phyloP scores from a whole-genome alignment of 2,329 filamentous ascomycete genomes.

The Zopfia rhizophila region DNA sequence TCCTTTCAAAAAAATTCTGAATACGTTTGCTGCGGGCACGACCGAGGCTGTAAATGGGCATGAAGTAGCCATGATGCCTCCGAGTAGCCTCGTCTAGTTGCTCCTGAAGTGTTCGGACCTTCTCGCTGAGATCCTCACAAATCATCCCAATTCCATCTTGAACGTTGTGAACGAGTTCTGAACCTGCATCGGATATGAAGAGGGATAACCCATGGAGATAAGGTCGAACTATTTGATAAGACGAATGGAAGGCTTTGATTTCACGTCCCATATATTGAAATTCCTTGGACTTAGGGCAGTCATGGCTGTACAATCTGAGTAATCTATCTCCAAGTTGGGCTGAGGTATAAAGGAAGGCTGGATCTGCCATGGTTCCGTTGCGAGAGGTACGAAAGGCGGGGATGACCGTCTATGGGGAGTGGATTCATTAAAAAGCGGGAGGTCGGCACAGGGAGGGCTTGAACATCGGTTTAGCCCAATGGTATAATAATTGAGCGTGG shows the following conservation, averaged over 20 bases:
- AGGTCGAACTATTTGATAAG: slow-evolving; percentile 12
- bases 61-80: not conserved
- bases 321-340: slow-evolving; percentile 6
- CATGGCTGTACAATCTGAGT: slow-evolving; percentile 3
- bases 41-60: not conserved
- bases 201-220: slow-evolving; percentile 3
- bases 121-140: slow-evolving; percentile 4
- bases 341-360: slow-evolving; percentile 1
- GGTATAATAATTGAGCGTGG: too few species aligned
- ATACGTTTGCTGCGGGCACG: slow-evolving; percentile 10
- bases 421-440: too few species aligned
- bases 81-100: slow-evolving; percentile 5
- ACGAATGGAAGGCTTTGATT: slow-evolving; percentile 14
- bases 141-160: slow-evolving; percentile 7
- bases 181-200: slow-evolving; percentile 5
- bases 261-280: slow-evolving; percentile 14
- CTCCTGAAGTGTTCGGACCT: slow-evolving; percentile 4
- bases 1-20: slow-evolving; percentile 9
- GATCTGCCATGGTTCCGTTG: too few species aligned
- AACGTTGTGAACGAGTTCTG: slow-evolving; percentile 7
- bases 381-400: too few species aligned
- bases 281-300: slow-evolving; percentile 14
- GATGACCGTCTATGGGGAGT: too few species aligned
- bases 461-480: too few species aligned
- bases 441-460: too few species aligned